Base-by-base conservation (phyloP, 495 filamentous ascomycete genomes). In the Oleoguttula mirabilis region DNA sequence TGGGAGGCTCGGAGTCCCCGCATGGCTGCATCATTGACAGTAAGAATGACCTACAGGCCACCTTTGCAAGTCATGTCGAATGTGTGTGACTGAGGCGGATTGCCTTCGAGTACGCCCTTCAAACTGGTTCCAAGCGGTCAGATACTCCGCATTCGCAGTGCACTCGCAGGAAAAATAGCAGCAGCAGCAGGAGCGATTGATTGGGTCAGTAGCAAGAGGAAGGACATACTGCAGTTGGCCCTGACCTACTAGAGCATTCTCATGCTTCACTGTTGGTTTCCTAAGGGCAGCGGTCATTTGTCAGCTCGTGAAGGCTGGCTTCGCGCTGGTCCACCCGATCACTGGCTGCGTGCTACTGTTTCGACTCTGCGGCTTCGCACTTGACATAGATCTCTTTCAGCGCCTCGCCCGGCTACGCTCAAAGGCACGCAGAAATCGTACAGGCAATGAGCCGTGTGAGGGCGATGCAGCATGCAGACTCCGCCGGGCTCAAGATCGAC, bases 391-490 rank as follows among this genome's bases (percentile, higher is more conserved):
- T 16, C 24, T 50, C 50, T 39, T 45, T 36, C 41, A 42, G 30
- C 39, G 33, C 10, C 40, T 52, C 22, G 36, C 47, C 43, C n/a
- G 12, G 50, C 51, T 16, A 57, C 44, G 23, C 49, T 24, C 27
- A 54, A 57, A 7, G 46, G 39, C 23, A 54, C 32, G 25, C 47
- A 54, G 51, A 51, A 0, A 57, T 21, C 20, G 47, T 49, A 1
- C 38, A 40, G 2, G 51, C 54, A n/a, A 57, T 43, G 30, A 54
- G 54, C 14, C 47, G 42, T 6, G 54, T 43, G 25, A 44, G 52
- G 38, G 52, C 52, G 14, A 55, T 38, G 11, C 28, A 41, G 10
- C 45, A 41, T 2, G 52, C 49, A 49, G 28, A 41, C 17, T 1
- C 38, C 52, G 2, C 49, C 52, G 4, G 52, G 52, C 23, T 36